Evolutionary conservation across 306 rosid species (phyloP), one percentile per base, ranked within the genome.

Genomic region (Luffa acutangula): DNA sequence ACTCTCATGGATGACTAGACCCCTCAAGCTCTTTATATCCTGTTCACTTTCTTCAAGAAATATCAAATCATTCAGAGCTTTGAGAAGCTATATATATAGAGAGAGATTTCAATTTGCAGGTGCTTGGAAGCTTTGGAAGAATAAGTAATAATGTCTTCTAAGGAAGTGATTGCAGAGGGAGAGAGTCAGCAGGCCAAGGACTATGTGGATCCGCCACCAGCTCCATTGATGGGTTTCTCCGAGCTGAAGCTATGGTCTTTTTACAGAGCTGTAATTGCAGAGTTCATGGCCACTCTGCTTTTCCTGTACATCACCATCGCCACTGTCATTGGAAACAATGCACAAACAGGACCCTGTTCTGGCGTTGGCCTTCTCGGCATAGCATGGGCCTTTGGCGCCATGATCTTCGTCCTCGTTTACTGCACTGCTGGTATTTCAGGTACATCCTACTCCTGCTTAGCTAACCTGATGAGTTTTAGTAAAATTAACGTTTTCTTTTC

Each of bases 361-460:
- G 88, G 89, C 4, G 86, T 87, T 21, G 87, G 87, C 37, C 74
- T 85, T 52, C 85, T 89, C 21, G 92, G 92, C 52, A 78, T 85
- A 0, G 89, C 92, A 0, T 87, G 88, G 92, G 76, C 88, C 78
- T 89, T 89, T 34, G 87, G 90, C 1, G 87, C 87, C 81, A 87
- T 87, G 90, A 85, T 89, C 80, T 89, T 89, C 31, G 82, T 86
- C 62, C 92, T 89, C 9, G 90, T 86, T 33, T 86, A 89, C 89
- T 88, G 91, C 83, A 88, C 91, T 41, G 89, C 91, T 12, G 91
- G 89, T 2, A 88, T 86, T 79, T 88, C 91, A 7, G 88, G 91
- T 82, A 39, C 42, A 39, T 39, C 42, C 42, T 39, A 39, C 4
- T 39, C 42, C 42, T 25, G 31, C 31, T 25, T 25, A 25, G 31